phyloP scores from a whole-genome alignment of 495 filamentous ascomycete species.

The Tuber aestivum region DNA sequence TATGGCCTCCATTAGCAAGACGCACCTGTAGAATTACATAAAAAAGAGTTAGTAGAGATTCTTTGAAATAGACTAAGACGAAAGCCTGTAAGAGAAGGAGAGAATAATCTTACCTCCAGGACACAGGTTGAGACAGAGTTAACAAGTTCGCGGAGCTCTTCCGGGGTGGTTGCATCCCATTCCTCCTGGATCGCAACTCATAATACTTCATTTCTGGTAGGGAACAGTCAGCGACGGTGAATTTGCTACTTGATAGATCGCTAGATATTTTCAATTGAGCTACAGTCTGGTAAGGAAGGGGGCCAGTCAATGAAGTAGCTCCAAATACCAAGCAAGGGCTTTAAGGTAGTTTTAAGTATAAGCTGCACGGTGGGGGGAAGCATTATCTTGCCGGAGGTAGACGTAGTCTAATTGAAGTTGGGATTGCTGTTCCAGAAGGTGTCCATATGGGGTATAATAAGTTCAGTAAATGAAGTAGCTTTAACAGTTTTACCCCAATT shows the following conservation, averaged over 20 bases:
- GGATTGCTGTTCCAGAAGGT: conserved; percentile 6
- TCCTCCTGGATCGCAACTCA: conserved; percentile 8
- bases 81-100: no score
- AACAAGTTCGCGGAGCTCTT: not conserved
- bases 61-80: no score
- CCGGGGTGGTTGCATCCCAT: conserved; percentile 8
- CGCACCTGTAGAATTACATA: not conserved
- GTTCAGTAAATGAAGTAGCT: not conserved
- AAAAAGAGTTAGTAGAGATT: not conserved
- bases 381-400: not conserved
- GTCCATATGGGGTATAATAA: conserved; percentile 5
- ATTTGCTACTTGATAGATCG: not conserved
- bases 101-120: not conserved
- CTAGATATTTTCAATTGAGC: conserved; percentile 14
- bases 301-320: conserved; percentile 3
- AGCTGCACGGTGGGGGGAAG: not conserved
- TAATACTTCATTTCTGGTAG: not conserved
- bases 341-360: not conserved
- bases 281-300: not conserved
- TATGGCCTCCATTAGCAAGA: not conserved
- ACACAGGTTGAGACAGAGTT: not conserved
- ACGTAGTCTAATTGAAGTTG: not conserved
- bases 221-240: not conserved
- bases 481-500: conserved; percentile 6
- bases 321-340: not conserved